Base-by-base conservation (phyloP, 106 monocot genomes). In the Dendrobium chrysotoxum region DNA sequence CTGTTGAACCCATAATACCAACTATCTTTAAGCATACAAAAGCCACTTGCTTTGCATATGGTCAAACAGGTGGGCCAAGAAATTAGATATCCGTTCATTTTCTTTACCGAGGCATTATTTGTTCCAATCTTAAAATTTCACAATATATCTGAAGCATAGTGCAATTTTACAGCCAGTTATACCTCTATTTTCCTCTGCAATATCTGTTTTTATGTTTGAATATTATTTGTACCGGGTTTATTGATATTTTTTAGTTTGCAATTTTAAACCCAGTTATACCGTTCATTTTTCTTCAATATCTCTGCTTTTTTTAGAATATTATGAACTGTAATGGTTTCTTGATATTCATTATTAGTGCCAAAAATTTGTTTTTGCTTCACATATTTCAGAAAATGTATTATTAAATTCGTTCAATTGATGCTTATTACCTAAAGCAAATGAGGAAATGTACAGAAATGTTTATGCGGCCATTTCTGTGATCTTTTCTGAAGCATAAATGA, bases 21-120 rank as follows among this genome's bases (percentile, higher is more conserved):
- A 85, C 89, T 35, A 93, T 96, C 77, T 96, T 96, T 79, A 85
- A 96, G 58, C 80, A 79, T 75, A 92, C 92, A 70, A 96, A 96
- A 82, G 96, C 94, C 21, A 96, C 96, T 68, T 96, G 96, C 67
- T 96, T 96, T 84, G 92, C 92, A 7, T 95, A 92, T 87, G 95
- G 95, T 61, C 95, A 95, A 84, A 95, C 92, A 88, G 95, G 95
- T 88, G 26, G 38, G 71, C 28, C 30, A 26, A 58, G 15, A 23
- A 26, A 76, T 25, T 35, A 76, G 76, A 45, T 26, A n/a, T 47
- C 76, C 2, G 12, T 13, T 77, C 23, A 53, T 53, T 53, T 28
- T 46, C 31, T 53, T 77, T 77, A 35, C 11, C 11, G 31, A 15
- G 70, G 70, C 70, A 13, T 4, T 70, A n/a, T 15, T n/a, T 70